These are phyloP conservation scores for Kazachstania martiniae DNA, from an alignment of 805 yeast species.

Conservation along the genomic window DNA sequence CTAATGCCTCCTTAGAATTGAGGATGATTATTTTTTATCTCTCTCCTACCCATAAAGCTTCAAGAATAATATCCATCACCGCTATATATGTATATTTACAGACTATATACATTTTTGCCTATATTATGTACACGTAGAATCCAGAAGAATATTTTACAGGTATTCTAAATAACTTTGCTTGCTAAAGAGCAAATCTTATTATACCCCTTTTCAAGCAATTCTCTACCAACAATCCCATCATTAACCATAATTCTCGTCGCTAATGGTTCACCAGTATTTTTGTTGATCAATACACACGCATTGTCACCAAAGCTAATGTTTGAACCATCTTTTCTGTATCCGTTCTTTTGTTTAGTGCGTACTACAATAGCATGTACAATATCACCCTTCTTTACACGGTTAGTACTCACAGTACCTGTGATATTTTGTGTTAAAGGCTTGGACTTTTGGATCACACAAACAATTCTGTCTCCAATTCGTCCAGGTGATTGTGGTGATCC, in stretches of 20 bases:
- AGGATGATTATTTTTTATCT: too few relatives aligned
- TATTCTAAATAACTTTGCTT: conserved; percentile 57
- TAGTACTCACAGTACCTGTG: conserved; percentile 62
- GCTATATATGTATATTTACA: too few relatives aligned
- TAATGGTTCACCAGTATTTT: conserved; percentile 78
- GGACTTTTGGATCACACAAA: conserved; percentile 89
- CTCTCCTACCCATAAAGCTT: too few relatives aligned
- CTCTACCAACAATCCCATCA: conserved; percentile 71
- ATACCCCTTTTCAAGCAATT: conserved; percentile 70
- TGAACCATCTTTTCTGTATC: conserved; percentile 77
- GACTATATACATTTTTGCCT: too few relatives aligned
- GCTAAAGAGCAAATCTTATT: conserved; percentile 85
- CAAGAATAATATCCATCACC: too few relatives aligned
- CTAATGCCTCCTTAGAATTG: too few relatives aligned
- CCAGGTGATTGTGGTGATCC: conserved; percentile 71
- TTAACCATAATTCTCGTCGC: conserved; percentile 69
- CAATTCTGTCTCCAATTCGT: conserved; percentile 81
- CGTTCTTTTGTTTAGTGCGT: conserved; percentile 69
- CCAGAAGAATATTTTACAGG: too few relatives aligned
- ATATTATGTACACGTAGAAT: too few relatives aligned
- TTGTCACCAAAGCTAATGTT: conserved; percentile 85
- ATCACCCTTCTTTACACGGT: conserved; percentile 88
- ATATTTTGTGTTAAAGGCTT: conserved; percentile 61
- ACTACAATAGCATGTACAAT: conserved; percentile 92
- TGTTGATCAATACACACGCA: conserved; percentile 91